phyloP scores from a whole-genome alignment of 2,329 filamentous ascomycete genomes.

The Moelleriella libera region DNA sequence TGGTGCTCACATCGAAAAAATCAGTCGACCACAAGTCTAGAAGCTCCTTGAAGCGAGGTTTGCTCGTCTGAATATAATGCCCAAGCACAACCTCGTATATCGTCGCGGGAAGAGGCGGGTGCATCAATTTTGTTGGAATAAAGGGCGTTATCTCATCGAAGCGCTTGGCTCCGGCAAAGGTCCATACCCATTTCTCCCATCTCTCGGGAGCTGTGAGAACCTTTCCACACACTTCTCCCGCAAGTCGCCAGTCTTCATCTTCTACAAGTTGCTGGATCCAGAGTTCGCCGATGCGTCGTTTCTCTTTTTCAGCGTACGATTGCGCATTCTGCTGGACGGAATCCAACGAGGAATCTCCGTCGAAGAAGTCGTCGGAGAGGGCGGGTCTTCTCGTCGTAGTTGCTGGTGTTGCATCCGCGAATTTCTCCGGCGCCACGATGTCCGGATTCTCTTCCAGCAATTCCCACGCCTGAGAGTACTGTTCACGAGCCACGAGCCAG shows the following conservation, averaged over 20 bases:
- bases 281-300: conserved; percentile 77
- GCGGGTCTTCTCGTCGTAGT: conserved; percentile 25
- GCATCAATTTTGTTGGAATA: conserved; percentile 65
- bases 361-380: conserved; percentile 52
- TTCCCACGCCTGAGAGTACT: conserved; percentile 78
- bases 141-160: conserved; percentile 82
- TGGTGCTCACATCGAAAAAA: conserved; percentile 63
- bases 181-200: conserved; percentile 96
- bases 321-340: conserved; percentile 42
- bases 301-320: conserved; percentile 69
- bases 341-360: conserved; percentile 46
- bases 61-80: conserved; percentile 73
- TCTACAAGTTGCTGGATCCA: conserved; percentile 83
- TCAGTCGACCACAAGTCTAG: conserved; percentile 75
- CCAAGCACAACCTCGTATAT: conserved; percentile 84
- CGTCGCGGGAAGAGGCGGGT: conserved; percentile 62
- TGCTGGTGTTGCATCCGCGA: conserved; percentile 22
- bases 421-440: conserved; percentile 31
- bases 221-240: conserved; percentile 68
- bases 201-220: conserved; percentile 65
- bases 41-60: conserved; percentile 60
- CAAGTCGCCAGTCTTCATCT: conserved; percentile 58
- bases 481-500: conserved; percentile 72
- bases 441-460: conserved; percentile 82
- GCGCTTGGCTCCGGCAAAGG: conserved; percentile 71